These are phyloP conservation scores for Geoglossum glabrum DNA, from an alignment of 495 filamentous ascomycete genomes.

Conservation along the genomic window DNA sequence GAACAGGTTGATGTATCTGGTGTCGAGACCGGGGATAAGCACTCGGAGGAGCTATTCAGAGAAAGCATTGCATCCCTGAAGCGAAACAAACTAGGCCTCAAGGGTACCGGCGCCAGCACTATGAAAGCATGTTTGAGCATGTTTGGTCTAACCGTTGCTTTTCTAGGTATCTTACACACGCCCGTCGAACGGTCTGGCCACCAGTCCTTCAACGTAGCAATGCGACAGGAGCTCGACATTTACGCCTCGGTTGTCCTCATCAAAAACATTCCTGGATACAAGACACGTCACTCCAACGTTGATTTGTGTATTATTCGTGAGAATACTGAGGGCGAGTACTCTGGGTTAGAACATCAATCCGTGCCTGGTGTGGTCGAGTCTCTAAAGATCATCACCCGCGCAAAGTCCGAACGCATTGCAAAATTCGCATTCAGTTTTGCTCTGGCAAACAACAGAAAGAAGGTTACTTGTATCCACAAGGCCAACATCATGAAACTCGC, in stretches of 20 bases:
- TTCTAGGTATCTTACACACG: constrained; percentile 69
- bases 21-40: constrained; percentile 66
- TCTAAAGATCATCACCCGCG: constrained; percentile 96
- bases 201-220: constrained; percentile 97
- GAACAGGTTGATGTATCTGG: constrained; percentile 95
- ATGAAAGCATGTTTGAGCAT: constrained; percentile 1
- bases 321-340: constrained; percentile 99
- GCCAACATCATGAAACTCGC: constrained; percentile 99
- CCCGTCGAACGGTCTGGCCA: constrained; percentile 92
- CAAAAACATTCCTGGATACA: constrained; percentile 97
- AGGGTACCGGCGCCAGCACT: constrained; percentile 32
- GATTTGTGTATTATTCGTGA: constrained; percentile 98
- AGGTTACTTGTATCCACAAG: constrained; percentile 98
- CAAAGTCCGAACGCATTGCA: constrained; percentile 94
- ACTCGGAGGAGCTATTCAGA: constrained; percentile 84
- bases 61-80: constrained; percentile 87
- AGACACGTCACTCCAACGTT: constrained; percentile 89
- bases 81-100: constrained; percentile 94
- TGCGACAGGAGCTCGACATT: constrained; percentile 97
- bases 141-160: constrained; percentile 1
- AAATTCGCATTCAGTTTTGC: constrained; percentile 98
- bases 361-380: constrained; percentile 95
- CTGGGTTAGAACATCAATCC: constrained; percentile 93
- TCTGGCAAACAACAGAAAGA: constrained; percentile 92
- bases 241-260: constrained; percentile 94